phyloP scores from a whole-genome alignment of 805 yeast species.

The Suhomyces xylopsoci region DNA sequence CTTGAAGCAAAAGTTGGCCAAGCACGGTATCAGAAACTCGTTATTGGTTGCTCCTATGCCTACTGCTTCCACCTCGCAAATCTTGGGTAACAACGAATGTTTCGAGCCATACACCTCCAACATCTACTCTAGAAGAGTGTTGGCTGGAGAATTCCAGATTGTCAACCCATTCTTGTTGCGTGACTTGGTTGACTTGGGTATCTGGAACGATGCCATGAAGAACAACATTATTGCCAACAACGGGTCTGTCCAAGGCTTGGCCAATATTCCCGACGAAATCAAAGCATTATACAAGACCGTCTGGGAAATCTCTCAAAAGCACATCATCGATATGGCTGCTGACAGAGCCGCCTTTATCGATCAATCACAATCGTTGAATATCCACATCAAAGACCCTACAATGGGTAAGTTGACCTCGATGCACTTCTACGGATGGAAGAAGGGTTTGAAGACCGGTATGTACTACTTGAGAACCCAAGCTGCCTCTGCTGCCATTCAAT shows the following conservation, averaged over 20 bases:
- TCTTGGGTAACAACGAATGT: conserved; percentile 90
- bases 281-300: conserved; percentile 87
- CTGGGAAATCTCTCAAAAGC: conserved; percentile 92
- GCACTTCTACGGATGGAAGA: conserved; percentile 43
- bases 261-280: conserved; percentile 68
- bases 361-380: conserved; percentile 47
- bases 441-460: conserved; percentile 40
- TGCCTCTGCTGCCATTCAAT: conserved; percentile 95
- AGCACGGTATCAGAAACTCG: conserved; percentile 81
- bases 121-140: conserved; percentile 83
- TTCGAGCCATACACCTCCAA: conserved; percentile 96
- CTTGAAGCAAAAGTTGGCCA: conserved; percentile 55
- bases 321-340: conserved; percentile 82
- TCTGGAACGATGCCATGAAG: conserved; percentile 82
- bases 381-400: conserved; percentile 35
- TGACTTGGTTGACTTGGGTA: conserved; percentile 75
- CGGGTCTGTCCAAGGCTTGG: conserved; percentile 82
- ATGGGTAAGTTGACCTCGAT: conserved; percentile 40
- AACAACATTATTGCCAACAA: conserved; percentile 69
- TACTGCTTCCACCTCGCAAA: conserved; percentile 96
- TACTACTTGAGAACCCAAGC: conserved; percentile 76
- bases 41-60: conserved; percentile 94
- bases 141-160: conserved; percentile 91
- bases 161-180: conserved; percentile 82
- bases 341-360: conserved; percentile 70